Percentiles rank a stretch among this genome's conserved stretches.
Conservation (phyloP, 2,329 filamentous ascomycete species). For the Nigrospora sphaerica region DNA sequence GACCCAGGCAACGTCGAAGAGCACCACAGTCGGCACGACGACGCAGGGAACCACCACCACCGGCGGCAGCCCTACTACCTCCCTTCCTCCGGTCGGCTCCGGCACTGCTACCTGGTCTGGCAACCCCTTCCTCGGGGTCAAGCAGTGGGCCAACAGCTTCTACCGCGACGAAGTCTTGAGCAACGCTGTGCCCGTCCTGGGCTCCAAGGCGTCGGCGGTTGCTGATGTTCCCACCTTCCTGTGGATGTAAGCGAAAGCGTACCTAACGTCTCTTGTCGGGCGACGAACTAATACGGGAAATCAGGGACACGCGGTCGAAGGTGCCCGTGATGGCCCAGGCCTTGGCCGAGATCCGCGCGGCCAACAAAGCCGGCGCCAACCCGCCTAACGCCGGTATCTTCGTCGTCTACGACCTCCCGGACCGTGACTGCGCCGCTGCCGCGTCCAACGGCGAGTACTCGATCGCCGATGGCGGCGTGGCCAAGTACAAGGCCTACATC, state of each 20-base stretch:
- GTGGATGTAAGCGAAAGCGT: slow-evolving; percentile 34
- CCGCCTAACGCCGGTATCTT: slow-evolving; percentile 38
- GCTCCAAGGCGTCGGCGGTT: slow-evolving; percentile 43
- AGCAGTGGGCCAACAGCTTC: slow-evolving; percentile 46
- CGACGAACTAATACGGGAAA: background rate
- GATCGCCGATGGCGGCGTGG: slow-evolving; percentile 40
- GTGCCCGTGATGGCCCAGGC: slow-evolving; percentile 37
- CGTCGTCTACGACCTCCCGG: slow-evolving; percentile 51
- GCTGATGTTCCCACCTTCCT: slow-evolving; percentile 46
- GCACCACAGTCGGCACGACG: background rate
- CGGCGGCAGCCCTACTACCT: slow-evolving; percentile 11
- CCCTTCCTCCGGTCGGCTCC: slow-evolving; percentile 18
- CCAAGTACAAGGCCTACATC: slow-evolving; percentile 50
- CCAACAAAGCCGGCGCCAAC: slow-evolving; percentile 28
- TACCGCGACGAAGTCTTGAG: slow-evolving; percentile 47
- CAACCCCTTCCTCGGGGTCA: slow-evolving; percentile 45
- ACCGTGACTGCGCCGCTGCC: slow-evolving; percentile 50
- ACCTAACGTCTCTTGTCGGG: background rate
- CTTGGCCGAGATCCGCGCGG: slow-evolving; percentile 33
- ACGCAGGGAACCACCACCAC: slow-evolving; percentile 2
- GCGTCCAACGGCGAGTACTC: slow-evolving; percentile 51
- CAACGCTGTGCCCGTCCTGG: slow-evolving; percentile 55
- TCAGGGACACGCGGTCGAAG: slow-evolving; percentile 41
- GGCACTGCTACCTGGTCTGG: slow-evolving; percentile 38
- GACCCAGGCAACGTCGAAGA: slow-evolving; percentile 23